Evolutionary conservation across 495 filamentous ascomycete species (phyloP), one percentile per base, ranked within the genome.

Genomic region (Penicillium coprophilum): DNA sequence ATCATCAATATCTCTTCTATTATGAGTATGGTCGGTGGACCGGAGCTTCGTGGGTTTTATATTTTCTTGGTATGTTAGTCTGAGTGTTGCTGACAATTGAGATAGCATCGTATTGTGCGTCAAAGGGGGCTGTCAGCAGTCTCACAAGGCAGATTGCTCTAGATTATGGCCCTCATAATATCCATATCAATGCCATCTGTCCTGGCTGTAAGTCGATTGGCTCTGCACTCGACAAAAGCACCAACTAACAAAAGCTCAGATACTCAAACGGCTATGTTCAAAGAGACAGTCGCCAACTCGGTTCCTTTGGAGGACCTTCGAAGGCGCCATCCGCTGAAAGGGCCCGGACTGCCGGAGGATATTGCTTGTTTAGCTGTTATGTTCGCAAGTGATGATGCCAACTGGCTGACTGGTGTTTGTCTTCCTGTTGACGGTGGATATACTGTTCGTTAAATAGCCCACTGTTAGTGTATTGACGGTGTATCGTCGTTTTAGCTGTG

Each of bases 171-270:
- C 57, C 57, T 13, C 43, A 82, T 27, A 66, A 68, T 8, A 84
- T 86, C 47, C 81, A 84, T 67, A 67, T 65, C 44, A 86, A 86
- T 67, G 77, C 75, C 0, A 58, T 85, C 15, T 82, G 77, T 58
- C 83, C 82, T 17, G 82, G 81, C 11, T 83, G 76, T 82, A 67
- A 69, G 76, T 71, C 52, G n/a, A 31, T 20, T 58, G n/a, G 27
- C 24, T n/a, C n/a, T n/a, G n/a, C n/a, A n/a, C n/a, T n/a, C n/a
- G n/a, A n/a, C n/a, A n/a, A n/a, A 10, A 21, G 44, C 15, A 38
- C 46, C 27, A 8, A 54, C 53, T 46, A 19, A 49, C 46, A 19
- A 7, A 5, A 4, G 46, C 38, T 5, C 11, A 72, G 68, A 70
- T 48, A 69, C 64, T 0, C 65, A 69, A 57, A 70, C 70, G 10